Evolutionary conservation across 164 flowering plant genomes (phyloP), one percentile per base, ranked within the genome.

Genomic region (Aristolochia californica): DNA sequence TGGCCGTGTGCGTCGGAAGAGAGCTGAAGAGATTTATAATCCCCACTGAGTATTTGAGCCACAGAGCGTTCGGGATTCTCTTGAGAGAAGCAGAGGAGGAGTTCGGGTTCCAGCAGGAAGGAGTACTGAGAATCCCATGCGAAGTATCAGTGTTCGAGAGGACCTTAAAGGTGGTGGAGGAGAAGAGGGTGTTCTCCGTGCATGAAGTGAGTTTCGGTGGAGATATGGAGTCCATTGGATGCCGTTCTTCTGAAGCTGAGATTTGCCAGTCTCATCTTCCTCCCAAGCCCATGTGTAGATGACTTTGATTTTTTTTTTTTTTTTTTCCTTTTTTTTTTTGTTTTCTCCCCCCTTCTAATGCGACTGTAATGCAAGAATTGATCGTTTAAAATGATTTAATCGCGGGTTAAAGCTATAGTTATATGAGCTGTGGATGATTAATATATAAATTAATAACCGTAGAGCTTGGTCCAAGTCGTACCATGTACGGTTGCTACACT

Each of bases 21-120:
- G 88, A 83, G 77, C 43, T 72, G 45, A 83, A 82, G 74, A 75
- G 90, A 48, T 90, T 70, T 48, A 64, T 80, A 5, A 82, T 90
- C 74, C 97, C 95, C 15, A 90, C 79, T 14, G 78, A 77, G 53
- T 82, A 84, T 59, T 63, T 87, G 64, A 56, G 81, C 27, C 91
- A 83, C 60, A 82, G 69, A 51, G 81, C 82, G 16, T 87, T 90
- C 56, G 78, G 66, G 52, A 57, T 77, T 8, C 61, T 90, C 5
- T 70, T 87, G 15, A 72, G 78, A 56, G 85, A 85, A 66, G 93
- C 97, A 0, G 97, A 90, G 58, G 97, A 87, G 51, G 97, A 84
- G 56, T 89, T 84, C 59, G 97, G 97, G 18, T 90, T 87, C 53
- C 84, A 87, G 48, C 82, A 85, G 59, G 80, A 87, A 52, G 97